Evolutionary conservation across 805 yeast genomes (phyloP).

Genomic region (Ogataea allantospora): DNA sequence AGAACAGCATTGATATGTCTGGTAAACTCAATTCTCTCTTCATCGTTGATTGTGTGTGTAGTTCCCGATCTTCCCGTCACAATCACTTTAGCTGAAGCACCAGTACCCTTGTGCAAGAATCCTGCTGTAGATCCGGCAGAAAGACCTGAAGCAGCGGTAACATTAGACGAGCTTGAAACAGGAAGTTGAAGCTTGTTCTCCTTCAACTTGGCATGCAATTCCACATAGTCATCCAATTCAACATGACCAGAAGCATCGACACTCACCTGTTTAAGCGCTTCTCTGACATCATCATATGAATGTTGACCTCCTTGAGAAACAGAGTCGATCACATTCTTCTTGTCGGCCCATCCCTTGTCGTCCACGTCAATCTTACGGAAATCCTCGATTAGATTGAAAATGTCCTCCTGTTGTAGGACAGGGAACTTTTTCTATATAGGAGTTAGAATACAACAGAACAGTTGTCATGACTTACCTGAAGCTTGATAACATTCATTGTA

Average conservation of each 20-base stretch:
- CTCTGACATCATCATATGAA: constrained; percentile 89
- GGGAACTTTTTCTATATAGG: constrained; percentile 78
- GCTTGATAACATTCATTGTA: constrained; percentile 60
- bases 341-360: constrained; percentile 93
- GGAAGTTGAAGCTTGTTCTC: constrained; percentile 38
- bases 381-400: constrained; percentile 80
- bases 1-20: constrained; percentile 91
- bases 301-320: constrained; percentile 77
- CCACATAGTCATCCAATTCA: constrained; percentile 91
- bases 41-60: constrained; percentile 95
- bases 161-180: constrained; percentile 25
- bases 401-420: constrained; percentile 76
- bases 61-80: constrained; percentile 88
- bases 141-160: constrained; percentile 26
- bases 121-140: constrained; percentile 29
- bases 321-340: constrained; percentile 82
- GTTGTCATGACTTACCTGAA: constrained; percentile 46
- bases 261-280: constrained; percentile 83
- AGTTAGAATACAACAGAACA: constrained; percentile 1
- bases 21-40: constrained; percentile 93
- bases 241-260: constrained; percentile 98
- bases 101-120: constrained; percentile 49
- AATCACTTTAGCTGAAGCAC: constrained; percentile 66
- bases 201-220: constrained; percentile 75
- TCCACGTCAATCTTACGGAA: constrained; percentile 84